A percentile compares a stretch with the other conserved stretches of the same genome.
Evolutionary conservation across 805 yeast species (phyloP).

Genomic region (Candida arabinofermentans): DNA sequence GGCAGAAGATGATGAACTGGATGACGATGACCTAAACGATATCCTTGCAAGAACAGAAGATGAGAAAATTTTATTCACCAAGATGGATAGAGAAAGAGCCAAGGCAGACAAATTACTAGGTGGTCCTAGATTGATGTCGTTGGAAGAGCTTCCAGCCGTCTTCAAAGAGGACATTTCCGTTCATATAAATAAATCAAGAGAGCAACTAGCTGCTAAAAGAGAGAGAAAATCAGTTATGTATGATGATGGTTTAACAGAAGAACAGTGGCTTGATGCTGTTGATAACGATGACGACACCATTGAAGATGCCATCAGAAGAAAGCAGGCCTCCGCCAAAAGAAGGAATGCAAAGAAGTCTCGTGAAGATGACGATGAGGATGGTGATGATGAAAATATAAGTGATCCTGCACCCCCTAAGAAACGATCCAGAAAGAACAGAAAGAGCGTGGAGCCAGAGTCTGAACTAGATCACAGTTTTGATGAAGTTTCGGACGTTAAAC

Average conservation of each 20-base stretch:
- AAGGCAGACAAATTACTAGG: slow-evolving; percentile 30
- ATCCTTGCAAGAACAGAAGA: slow-evolving; percentile 65
- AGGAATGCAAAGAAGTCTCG: slow-evolving; percentile 33
- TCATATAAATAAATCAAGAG: slow-evolving; percentile 38
- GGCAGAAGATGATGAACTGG: slow-evolving; percentile 48
- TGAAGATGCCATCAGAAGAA: slow-evolving; percentile 54
- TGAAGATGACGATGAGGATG: slow-evolving; percentile 21
- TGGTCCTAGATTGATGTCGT: slow-evolving; percentile 53
- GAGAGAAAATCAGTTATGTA: slow-evolving; percentile 60
- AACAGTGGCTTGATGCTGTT: slow-evolving; percentile 75
- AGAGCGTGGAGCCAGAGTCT: slow-evolving; percentile 1
- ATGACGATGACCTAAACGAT: slow-evolving; percentile 66
- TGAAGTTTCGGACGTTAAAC: slow-evolving; percentile 8
- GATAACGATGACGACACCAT: slow-evolving; percentile 66
- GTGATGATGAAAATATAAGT: slow-evolving; percentile 8
- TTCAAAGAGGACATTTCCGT: slow-evolving; percentile 59
- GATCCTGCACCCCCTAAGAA: slow-evolving; percentile 5
- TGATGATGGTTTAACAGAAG: slow-evolving; percentile 69
- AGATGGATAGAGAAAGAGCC: slow-evolving; percentile 57
- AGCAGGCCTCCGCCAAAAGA: slow-evolving; percentile 40
- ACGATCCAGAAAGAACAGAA: slow-evolving; percentile 1
- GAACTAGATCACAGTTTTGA: slow-evolving; percentile 4
- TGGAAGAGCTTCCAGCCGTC: slow-evolving; percentile 73
- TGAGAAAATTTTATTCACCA: slow-evolving; percentile 51
- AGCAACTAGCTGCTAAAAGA: slow-evolving; percentile 52